Evolutionary conservation across 1,139 yeast species (phyloP), one percentile per base, ranked within the genome.

Genomic region (Candida sp.): DNA sequence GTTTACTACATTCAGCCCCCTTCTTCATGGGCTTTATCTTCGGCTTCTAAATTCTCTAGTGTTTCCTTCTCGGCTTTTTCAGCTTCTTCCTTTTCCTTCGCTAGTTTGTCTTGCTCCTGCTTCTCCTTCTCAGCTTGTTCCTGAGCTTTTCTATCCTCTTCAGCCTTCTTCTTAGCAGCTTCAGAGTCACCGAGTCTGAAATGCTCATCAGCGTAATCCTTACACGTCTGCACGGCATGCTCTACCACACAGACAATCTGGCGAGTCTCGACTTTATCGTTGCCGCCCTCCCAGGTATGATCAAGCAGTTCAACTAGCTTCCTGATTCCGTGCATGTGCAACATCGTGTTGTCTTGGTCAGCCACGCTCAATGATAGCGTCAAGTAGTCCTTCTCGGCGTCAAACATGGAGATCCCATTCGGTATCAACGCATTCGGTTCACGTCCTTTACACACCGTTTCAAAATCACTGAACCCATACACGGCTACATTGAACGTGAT

Each of bases 361-460:
- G 73, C 61, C 25, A 72, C 61, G 4, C 77, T 71, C n/a, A 68
- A 60, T 27, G 73, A 54, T 33, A 75, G 53, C 1, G 76, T 66
- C 54, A 73, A 33, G 43, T 63, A 59, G 58, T 75, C 79, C n/a
- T 32, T 17, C 17, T 37, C 31, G 25, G 40, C 38, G 31, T 50
- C 53, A 47, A 43, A 51, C 52, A 51, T 48, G 17, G 48, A 45
- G 7, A 48, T 49, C 3, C 77, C 77, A 57, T 73, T 74, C 2
- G 79, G 78, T 40, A 74, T 69, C 44, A 74, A 60, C 4, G 66
- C 70, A 51, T 70, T 70, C 25, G 69, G 68, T 44, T 62, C 70
- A 26, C 26, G 34, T 7, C 41, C 68, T 7, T 46, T 55, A 54
- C 78, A 73, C 5, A 67, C 52, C 4, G 63, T 59, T 4, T 47